A percentile compares a stretch with the other conserved stretches of the same genome.
Evolutionary conservation across 202 grass and related monocot species (phyloP).

Genomic region (Carex arenaria): DNA sequence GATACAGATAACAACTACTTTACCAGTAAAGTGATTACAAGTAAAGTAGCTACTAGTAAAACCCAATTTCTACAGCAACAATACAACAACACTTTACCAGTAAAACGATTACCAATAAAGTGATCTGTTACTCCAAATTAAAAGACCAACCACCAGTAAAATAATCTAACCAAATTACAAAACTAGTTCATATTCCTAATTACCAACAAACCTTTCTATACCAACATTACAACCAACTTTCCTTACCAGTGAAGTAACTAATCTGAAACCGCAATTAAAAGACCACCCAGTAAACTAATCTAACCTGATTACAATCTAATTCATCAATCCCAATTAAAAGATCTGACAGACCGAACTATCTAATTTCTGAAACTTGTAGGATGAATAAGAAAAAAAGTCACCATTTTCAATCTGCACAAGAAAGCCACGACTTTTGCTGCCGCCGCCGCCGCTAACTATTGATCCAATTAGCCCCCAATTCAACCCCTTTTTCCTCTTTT

Average conservation of each 20-base stretch:
- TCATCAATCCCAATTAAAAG: not conserved
- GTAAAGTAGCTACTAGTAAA: not conserved
- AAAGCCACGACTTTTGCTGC: not conserved
- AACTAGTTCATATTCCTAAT: not conserved
- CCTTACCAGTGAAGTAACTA: not conserved
- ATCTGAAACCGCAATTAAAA: not conserved
- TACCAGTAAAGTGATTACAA: not conserved
- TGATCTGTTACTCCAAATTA: not conserved
- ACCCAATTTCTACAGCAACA: not conserved
- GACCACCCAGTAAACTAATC: not conserved
- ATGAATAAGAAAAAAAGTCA: not conserved
- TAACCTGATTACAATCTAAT: not conserved
- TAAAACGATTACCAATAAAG: not conserved
- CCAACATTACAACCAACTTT: not conserved
- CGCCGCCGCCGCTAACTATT: not conserved
- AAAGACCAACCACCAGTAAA: not conserved
- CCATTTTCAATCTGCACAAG: not conserved
- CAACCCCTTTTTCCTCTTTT: slow-evolving; percentile 14
- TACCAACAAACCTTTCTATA: not conserved
- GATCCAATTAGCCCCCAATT: not conserved
- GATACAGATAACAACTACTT: not conserved
- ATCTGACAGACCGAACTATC: not conserved
- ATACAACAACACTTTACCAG: not conserved
- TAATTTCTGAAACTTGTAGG: not conserved
- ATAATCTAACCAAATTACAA: not conserved